Evolutionary conservation across 179 eudicot species (phyloP).

Genomic region (Drosera spatulata): DNA sequence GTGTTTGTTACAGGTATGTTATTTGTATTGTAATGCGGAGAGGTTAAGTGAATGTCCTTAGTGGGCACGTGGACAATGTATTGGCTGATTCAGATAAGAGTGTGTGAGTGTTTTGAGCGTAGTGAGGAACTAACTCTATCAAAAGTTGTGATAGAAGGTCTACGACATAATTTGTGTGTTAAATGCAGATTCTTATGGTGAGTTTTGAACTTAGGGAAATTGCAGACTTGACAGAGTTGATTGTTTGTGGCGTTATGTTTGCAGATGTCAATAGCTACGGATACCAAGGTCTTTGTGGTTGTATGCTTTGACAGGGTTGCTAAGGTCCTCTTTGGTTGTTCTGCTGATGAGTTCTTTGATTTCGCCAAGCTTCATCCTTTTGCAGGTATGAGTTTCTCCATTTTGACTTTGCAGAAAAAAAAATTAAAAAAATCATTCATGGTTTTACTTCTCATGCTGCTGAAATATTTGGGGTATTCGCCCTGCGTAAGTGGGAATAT

Average conservation of each 20-base stretch:
- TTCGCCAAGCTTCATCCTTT: conserved; percentile 66
- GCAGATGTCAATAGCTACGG: conserved; percentile 79
- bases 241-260: conserved; percentile 7
- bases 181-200: not conserved
- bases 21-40: no score
- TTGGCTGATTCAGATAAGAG: no score
- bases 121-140: no score
- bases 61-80: no score
- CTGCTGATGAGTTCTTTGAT: conserved; percentile 74
- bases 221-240: not conserved
- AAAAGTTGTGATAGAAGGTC: no score
- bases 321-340: conserved; percentile 76
- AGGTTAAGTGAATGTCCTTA: no score
- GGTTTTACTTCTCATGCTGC: no score
- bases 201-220: not conserved
- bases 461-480: no score
- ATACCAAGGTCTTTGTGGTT: conserved; percentile 62
- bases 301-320: conserved; percentile 84
- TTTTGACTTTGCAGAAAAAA: not conserved
- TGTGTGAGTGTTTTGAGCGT: no score
- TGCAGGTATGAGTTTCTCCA: conserved; percentile 33
- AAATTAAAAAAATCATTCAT: not conserved
- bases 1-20: no score
- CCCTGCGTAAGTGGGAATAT: no score
- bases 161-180: no score